Base-by-base conservation (phyloP, 164 flowering plant species). In the Platanus orientalis region DNA sequence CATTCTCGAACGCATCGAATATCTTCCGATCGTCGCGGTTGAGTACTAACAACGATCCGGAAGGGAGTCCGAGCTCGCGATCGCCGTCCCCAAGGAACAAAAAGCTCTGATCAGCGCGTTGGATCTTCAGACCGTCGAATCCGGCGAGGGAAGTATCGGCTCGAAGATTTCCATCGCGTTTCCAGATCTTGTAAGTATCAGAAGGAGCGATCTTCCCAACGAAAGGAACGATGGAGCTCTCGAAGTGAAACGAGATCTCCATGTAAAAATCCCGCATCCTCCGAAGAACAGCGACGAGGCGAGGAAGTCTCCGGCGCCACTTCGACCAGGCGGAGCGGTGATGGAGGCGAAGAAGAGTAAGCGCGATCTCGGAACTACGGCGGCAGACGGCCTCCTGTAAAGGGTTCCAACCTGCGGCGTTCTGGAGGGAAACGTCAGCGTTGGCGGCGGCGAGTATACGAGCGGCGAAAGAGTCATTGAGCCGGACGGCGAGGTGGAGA, bases 121-220 rank as follows among this genome's bases (percentile, higher is more conserved):
- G 96, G 44, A 92, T 86, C 69, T 90, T 91, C 57, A 91, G 61
- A 19, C 99, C 99, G 59, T 95, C 99, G 67, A 88, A 91, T 24
- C 99, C 99, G 13, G 96, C 86, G 12, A 95, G 78, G 0, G 97
- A 75, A 2, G 93, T 91, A 60, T 94, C 99, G 7, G 96, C 97
- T 2, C 99, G 80, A 44, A 94, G 86, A 63, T 86, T 82, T 0
- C 88, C 95, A 47, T 82, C 97, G 60, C 90, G 86, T 64, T 94
- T 94, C 99, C 99, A 94, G 76, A 94, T 85, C 73, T 73, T 78
- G 79, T 91, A 94, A 4, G 97, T 94, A 32, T 94, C 97, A 13
- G 97, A 91, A 0, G 99, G 99, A 7, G 97, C 97, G 29, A 94
- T 80, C 63, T 84, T 85, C 0, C 86, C 88, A 21, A 91, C 86